Base-by-base conservation (phyloP, 768 basidiomycete genomes). In the Hydnum rufescens region DNA sequence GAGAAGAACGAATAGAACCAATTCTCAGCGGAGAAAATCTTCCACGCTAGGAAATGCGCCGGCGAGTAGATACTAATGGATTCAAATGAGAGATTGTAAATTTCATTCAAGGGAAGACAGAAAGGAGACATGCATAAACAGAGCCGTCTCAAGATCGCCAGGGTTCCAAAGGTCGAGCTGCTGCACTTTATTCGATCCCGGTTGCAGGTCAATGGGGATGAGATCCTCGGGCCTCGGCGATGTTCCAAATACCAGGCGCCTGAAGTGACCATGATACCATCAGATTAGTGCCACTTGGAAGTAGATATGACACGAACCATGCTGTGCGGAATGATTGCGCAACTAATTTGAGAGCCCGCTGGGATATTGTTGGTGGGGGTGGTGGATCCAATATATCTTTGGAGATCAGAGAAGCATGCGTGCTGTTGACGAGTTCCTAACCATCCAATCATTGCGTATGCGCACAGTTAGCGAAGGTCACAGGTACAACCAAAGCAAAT, bases 141-240 rank as follows among this genome's bases (percentile, higher is more conserved):
- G 66, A 57, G 70, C 71, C 56, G 75, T 68, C 60, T 87, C 82
- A 36, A 82, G 65, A 57, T 78, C 76, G 19, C 75, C 77, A 2
- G 87, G 85, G 8, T 71, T 68, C 86, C 86, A 89, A 46, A 82
- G 71, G 50, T 82, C 77, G 49, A 89, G 65, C 61, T 83, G 78
- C 60, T 85, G 83, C n/a, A 87, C 70, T 28, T 72, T 65, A 3
- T 65, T 68, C 42, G 67, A 73, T 16, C 66, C 67, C 19, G 68
- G 66, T 26, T 64, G 64, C 31, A 30, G 31, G 49, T 50, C 49
- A 8, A 47, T 13, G 29, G 28, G 49, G 16, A 50, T 29, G 16
- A 50, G 18, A 26, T 50, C 25, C 26, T 66, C 63, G n/a, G 67
- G 61, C 2, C 57, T 51, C 54, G 57, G 32, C 28, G 28, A 77